Base-by-base conservation (phyloP, 352 stramenopile genomes). In the Pythium apleroticum region DNA sequence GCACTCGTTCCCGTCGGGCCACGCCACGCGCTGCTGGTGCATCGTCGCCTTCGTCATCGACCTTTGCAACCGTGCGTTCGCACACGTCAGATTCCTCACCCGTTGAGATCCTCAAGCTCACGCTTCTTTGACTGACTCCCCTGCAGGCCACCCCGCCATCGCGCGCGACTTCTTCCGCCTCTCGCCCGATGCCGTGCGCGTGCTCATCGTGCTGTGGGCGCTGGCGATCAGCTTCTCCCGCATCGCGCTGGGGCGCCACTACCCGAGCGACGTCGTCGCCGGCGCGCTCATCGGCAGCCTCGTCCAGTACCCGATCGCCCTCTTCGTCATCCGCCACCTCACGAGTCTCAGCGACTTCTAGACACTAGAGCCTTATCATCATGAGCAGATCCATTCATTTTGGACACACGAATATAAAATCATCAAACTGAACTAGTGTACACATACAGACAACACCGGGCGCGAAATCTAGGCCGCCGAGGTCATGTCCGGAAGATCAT, bases 1-100 rank as follows among this genome's bases (percentile, higher is more conserved):
- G 73, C 86, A 93, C 64, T 95, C 86, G 65, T 95, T 95, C 72
- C 86, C 86, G 11, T 95, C 86, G 4, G 86, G 86, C 43, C 86
- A 95, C 68, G 86, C 84, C 5, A 93, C 86, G 39, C 84, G 86
- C 57, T 78, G 80, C 24, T 90, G 84, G 73, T 83, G 81, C 53
- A 77, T 95, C 63, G 71, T 91, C 27, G 82, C 69, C 9, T 75
- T 92, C 65, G 55, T 91, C 53, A 45, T 90, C 46, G 81, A 84
- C 60, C 66, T 93, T 24, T 73, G 80, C 20, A 35, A 33, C 41
- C 14, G 66, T 86, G n/a, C n/a, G n/a, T n/a, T n/a, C n/a, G n/a
- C n/a, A n/a, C n/a, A 39, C 73, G 76, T 78, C 66, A 61, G 25
- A 22, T 9, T 61, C 25, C 27, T 54, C 43, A 61, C 22, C 11